Conservation (phyloP, 257 asterid species). For the Solanum pimpinellifolium region DNA sequence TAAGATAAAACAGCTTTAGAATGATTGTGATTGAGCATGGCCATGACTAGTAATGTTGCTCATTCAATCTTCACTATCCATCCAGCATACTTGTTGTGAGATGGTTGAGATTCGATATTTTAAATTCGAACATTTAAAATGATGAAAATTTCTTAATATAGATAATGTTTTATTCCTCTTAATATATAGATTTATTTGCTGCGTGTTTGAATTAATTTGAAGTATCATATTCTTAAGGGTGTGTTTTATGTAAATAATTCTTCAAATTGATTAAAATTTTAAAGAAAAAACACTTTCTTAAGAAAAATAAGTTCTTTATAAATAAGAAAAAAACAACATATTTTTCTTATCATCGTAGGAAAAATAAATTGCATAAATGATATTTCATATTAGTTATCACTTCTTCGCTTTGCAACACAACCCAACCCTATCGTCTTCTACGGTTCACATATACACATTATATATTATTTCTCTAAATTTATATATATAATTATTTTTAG, state of each 20-base stretch:
- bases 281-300: neutral
- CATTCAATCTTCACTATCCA: neutral
- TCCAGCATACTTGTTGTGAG: neutral
- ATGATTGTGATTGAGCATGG: slow-evolving; percentile 10
- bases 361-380: neutral
- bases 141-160: too few relatives aligned
- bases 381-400: neutral
- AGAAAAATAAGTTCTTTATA: neutral
- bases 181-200: too few relatives aligned
- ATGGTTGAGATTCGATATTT: neutral
- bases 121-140: fast-evolving
- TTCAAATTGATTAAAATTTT: neutral
- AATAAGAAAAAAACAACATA: too few relatives aligned
- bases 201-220: neutral
- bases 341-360: too few relatives aligned
- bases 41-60: slow-evolving; percentile 2
- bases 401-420: neutral
- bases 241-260: neutral
- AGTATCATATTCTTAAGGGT: neutral
- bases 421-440: neutral
- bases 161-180: neutral
- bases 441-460: neutral
- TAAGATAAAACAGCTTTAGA: neutral
- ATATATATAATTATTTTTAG: neutral
- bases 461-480: neutral